These are phyloP conservation scores for Sarcomyxa edulis DNA, from an alignment of 768 basidiomycete genomes.

Conservation along the genomic window DNA sequence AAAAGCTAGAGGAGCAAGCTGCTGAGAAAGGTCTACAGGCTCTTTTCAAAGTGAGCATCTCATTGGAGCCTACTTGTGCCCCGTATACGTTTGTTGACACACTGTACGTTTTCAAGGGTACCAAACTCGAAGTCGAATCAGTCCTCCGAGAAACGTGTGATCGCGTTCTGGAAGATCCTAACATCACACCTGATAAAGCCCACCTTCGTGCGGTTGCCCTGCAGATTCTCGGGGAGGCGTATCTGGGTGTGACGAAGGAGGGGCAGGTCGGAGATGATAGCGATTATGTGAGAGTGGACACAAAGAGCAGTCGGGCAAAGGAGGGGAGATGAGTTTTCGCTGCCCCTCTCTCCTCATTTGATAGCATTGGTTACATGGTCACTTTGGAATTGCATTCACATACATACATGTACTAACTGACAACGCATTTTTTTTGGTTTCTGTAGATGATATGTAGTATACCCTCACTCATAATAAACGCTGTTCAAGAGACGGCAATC, in stretches of 20 bases:
- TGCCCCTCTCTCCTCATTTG: too few species aligned
- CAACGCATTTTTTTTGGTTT: too few species aligned
- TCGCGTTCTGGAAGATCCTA: constrained; percentile 59
- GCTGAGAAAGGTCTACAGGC: constrained; percentile 91
- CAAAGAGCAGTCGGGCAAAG: constrained; percentile 52
- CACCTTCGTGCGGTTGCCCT: constrained; percentile 74
- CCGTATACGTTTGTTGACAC: too few species aligned
- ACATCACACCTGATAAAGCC: constrained; percentile 50
- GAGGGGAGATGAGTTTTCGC: too few species aligned
- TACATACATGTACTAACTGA: too few species aligned
- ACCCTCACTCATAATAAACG: too few species aligned
- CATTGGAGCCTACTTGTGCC: too few species aligned
- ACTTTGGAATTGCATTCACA: too few species aligned
- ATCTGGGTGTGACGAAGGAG: constrained; percentile 65
- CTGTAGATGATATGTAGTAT: too few species aligned
- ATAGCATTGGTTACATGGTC: too few species aligned
- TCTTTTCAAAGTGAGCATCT: constrained; percentile 80
- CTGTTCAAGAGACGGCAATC: too few species aligned
- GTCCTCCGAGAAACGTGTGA: constrained; percentile 88
- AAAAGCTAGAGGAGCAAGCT: constrained; percentile 83
- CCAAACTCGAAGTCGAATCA: constrained; percentile 89
- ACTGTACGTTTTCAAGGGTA: constrained; percentile 48
- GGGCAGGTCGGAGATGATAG: constrained; percentile 48
- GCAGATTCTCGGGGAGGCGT: constrained; percentile 82
- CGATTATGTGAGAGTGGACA: constrained; percentile 83